Conservation (phyloP, 768 basidiomycete species). For the Suillus fuscotomentosus region DNA sequence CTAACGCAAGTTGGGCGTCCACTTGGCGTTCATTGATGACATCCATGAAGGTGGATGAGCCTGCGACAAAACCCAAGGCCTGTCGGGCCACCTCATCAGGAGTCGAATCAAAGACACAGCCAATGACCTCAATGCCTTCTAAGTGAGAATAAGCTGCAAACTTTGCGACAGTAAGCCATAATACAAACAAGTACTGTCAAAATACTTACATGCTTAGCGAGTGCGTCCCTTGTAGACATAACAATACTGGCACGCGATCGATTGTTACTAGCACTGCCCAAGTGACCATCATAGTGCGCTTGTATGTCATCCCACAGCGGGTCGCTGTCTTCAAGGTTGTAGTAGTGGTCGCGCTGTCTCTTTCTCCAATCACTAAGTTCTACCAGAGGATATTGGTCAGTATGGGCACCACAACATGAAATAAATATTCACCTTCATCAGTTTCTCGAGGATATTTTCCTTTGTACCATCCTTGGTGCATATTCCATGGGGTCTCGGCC, state of each 20-base stretch:
- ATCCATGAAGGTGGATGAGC: not conserved
- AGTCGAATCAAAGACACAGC: not conserved
- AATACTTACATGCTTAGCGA: not conserved
- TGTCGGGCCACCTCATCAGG: not conserved
- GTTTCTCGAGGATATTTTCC: not conserved
- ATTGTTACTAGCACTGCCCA: not conserved
- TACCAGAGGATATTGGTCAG: not conserved
- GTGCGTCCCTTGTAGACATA: not conserved
- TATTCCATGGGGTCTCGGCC: conserved; percentile 4
- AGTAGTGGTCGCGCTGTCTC: not conserved
- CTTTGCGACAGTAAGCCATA: not conserved
- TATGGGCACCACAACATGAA: not conserved
- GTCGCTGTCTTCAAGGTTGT: not conserved
- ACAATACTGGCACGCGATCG: not conserved
- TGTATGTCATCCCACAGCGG: not conserved
- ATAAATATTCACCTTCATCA: not conserved
- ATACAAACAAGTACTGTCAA: not conserved
- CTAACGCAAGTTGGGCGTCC: not conserved
- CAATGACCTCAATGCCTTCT: not conserved
- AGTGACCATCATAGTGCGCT: not conserved
- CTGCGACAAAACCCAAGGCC: not conserved
- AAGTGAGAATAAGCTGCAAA: not conserved
- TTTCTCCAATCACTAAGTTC: not conserved
- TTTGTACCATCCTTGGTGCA: conserved; percentile 7
- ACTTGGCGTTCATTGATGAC: not conserved